phyloP scores from a whole-genome alignment of 306 rosid species.

The Rubus parviflorus region DNA sequence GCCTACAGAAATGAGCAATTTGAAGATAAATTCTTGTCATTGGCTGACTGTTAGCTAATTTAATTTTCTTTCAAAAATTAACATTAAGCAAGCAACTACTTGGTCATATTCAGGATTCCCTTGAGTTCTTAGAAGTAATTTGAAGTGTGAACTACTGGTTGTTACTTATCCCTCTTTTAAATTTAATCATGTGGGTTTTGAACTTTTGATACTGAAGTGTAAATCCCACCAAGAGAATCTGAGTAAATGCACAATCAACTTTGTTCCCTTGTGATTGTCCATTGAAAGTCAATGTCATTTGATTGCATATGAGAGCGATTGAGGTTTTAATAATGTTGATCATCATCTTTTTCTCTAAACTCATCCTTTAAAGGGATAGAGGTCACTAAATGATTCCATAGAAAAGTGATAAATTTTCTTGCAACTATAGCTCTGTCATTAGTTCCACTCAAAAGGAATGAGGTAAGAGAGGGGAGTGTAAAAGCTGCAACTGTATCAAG shows the following conservation, averaged over 20 bases:
- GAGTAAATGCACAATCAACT: background rate
- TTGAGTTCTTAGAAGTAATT: background rate
- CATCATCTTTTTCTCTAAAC: background rate
- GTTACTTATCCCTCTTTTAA: background rate
- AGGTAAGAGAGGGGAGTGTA: background rate
- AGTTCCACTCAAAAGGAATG: background rate
- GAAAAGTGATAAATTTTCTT: background rate
- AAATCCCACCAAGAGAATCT: background rate
- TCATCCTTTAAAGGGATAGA: background rate
- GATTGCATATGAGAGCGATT: background rate
- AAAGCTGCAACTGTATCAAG: background rate
- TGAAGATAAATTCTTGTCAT: background rate
- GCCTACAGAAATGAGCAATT: background rate
- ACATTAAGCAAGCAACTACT: background rate
- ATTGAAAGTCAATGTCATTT: background rate
- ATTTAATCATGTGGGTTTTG: background rate
- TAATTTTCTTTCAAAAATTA: background rate
- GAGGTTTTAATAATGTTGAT: background rate
- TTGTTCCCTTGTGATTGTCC: background rate
- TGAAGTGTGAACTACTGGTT: background rate
- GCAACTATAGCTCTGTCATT: background rate
- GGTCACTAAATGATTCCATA: background rate
- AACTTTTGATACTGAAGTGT: background rate
- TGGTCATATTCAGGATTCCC: background rate
- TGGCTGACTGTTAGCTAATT: background rate